Evolutionary conservation across 208 protist genomes (phyloP), one percentile per base, ranked within the genome.

Genomic region (Vickermania ingenoplastis): DNA sequence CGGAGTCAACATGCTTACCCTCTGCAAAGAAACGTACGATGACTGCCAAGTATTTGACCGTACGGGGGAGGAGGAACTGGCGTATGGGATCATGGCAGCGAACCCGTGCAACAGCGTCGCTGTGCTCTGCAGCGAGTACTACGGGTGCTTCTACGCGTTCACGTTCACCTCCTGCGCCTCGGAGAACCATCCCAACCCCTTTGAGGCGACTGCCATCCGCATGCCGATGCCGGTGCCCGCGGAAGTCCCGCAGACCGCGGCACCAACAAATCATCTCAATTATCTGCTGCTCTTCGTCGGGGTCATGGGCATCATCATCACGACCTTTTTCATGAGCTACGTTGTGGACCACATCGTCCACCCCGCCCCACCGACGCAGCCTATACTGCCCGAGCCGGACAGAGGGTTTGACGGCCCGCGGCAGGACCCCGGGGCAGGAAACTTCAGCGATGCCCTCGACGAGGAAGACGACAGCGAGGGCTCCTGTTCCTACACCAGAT

Each of bases 331-430:
- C 1, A 65, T 52, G 11, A 73, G 73, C 59, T 81, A 73, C 49
- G 23, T 80, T 13, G 64, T 68, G 11, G 79, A 88, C 59, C 83
- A 82, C 67, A 53, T 85, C 28, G 71, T 87, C n/a, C 77, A 81
- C 49, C 80, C 77, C 1, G 61, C 77, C 3, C 75, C 72, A 3
- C 77, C 77, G 2, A 62, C 61, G 3, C 73, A 84, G 53, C 66
- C 56, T 14, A 27, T 79, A 3, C 71, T 61, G 21, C 71, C 76
- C 1, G 53, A 68, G 31, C 62, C 62, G 17, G 55, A 25, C 21
- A 3, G 29, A 45, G 36, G 36, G 36, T 45, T 45, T 45, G 36
- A 45, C 17, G 36, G 36, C 7, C 36, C 17, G 17, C n/a, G n/a
- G n/a, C n/a, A n/a, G n/a, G n/a, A n/a, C n/a, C n/a, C n/a, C n/a